Percentiles rank a stretch among this genome's conserved stretches.
Evolutionary conservation across 2,329 filamentous ascomycete species (phyloP).

Genomic region (Scleromitrula shiraiana): DNA sequence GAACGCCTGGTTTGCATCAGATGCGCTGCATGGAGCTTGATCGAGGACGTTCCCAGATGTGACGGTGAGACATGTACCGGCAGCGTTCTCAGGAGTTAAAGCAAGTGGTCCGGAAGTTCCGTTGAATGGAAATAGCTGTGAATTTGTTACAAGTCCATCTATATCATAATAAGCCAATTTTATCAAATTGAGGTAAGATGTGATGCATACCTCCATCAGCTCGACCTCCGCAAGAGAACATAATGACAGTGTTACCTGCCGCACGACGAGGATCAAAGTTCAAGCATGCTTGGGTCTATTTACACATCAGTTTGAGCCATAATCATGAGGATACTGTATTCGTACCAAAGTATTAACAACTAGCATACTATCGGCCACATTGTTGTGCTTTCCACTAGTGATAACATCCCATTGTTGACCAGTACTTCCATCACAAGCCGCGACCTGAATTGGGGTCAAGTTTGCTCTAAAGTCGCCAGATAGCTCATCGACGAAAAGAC

Average conservation of each 20-base stretch:
- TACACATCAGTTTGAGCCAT: neutral
- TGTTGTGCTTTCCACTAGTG: constrained; percentile 43
- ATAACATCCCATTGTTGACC: constrained; percentile 38
- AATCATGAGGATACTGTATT: neutral
- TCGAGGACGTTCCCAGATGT: constrained; percentile 33
- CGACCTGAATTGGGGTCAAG: constrained; percentile 36
- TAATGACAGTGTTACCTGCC: constrained; percentile 43
- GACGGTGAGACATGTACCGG: constrained; percentile 37
- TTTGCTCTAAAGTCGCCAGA: constrained; percentile 40
- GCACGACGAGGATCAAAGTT: constrained; percentile 48
- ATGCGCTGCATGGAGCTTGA: constrained; percentile 34
- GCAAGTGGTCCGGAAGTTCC: constrained; percentile 31
- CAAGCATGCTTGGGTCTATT: constrained; percentile 46
- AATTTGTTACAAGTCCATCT: constrained; percentile 7
- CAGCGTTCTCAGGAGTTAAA: constrained; percentile 37
- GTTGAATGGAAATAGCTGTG: constrained; percentile 10
- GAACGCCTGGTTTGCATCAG: constrained; percentile 37
- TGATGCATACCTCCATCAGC: constrained; percentile 7
- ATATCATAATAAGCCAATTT: neutral
- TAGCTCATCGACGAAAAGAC: constrained; percentile 37
- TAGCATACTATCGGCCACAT: constrained; percentile 37
- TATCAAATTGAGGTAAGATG: neutral
- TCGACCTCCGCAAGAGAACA: constrained; percentile 36
- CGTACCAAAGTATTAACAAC: constrained; percentile 44
- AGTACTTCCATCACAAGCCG: constrained; percentile 32